Evolutionary conservation across 495 filamentous ascomycete genomes (phyloP).

Genomic region (Extremus antarcticus): DNA sequence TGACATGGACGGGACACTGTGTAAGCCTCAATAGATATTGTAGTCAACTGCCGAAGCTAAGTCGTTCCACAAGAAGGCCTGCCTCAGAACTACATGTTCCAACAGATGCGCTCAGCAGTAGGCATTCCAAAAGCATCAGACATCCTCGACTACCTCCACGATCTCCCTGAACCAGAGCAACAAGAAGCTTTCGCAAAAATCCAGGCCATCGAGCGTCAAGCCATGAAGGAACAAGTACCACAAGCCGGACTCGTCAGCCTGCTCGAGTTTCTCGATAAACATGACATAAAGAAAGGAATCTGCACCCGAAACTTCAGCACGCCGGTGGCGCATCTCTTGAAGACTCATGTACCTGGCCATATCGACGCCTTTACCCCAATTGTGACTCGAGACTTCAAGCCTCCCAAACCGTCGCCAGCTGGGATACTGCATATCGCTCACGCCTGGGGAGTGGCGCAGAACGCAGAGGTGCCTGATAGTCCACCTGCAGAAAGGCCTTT

Average conservation of each 20-base stretch:
- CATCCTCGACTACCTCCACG: constrained; percentile 79
- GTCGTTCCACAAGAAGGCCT: constrained; percentile 48
- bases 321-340: constrained; percentile 58
- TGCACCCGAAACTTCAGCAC: constrained; percentile 91
- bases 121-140: constrained; percentile 58
- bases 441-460: constrained; percentile 54
- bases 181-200: constrained; percentile 58
- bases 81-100: constrained; percentile 81
- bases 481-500: constrained; percentile 4
- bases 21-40: constrained; percentile 31
- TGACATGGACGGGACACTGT: constrained; percentile 90
- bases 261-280: constrained; percentile 67
- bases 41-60: too few species aligned
- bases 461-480: constrained; percentile 28
- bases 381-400: constrained; percentile 72
- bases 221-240: constrained; percentile 67
- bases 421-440: constrained; percentile 76
- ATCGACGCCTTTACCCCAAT: constrained; percentile 58
- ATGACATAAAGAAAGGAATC: constrained; percentile 61
- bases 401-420: constrained; percentile 80
- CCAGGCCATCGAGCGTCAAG: constrained; percentile 63
- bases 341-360: constrained; percentile 55
- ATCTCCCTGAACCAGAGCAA: constrained; percentile 52
- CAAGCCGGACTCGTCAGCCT: constrained; percentile 65
- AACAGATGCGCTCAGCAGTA: constrained; percentile 39